Conservation (phyloP, 352 stramenopile species). For the Pythium sp. region DNA sequence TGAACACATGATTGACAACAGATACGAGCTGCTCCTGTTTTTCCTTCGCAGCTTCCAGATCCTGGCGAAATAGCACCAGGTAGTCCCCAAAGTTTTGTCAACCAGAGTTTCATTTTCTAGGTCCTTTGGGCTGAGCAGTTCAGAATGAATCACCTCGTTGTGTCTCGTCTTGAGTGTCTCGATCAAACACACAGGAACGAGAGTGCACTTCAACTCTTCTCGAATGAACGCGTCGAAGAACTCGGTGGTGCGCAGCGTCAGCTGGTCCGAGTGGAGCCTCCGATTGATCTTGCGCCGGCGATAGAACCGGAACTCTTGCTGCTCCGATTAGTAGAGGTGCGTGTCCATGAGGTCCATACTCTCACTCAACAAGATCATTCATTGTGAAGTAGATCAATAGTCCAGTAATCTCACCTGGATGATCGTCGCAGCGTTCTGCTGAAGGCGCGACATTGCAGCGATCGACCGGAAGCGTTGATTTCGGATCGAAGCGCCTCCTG, state of each 20-base stretch:
- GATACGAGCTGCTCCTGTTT: slow-evolving; percentile 21
- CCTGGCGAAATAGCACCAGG: slow-evolving; percentile 14
- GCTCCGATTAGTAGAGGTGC: no score
- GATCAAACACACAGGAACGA: slow-evolving; percentile 39
- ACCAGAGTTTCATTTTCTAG: not conserved
- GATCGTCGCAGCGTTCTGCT: slow-evolving; percentile 32
- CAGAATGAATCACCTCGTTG: slow-evolving; percentile 21
- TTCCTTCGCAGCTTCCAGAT: slow-evolving; percentile 16
- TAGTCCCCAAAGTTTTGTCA: not conserved
- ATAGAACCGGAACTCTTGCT: slow-evolving; percentile 49
- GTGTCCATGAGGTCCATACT: no score
- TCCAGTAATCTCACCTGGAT: slow-evolving; percentile 35
- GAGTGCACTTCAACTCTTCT: slow-evolving; percentile 22
- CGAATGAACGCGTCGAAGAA: slow-evolving; percentile 36
- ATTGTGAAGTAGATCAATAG: not conserved
- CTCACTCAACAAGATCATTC: not conserved
- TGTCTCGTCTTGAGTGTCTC: slow-evolving; percentile 34
- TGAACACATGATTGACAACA: slow-evolving; percentile 17
- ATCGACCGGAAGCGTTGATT: slow-evolving; percentile 46
- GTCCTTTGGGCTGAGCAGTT: not conserved
- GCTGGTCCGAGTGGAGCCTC: slow-evolving; percentile 18
- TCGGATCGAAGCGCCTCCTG: slow-evolving; percentile 18
- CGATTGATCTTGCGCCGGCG: slow-evolving; percentile 23
- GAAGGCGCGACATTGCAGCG: slow-evolving; percentile 41
- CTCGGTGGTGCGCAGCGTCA: slow-evolving; percentile 18